phyloP scores from a whole-genome alignment of 2,329 filamentous ascomycete genomes.

The Venturia asperata region DNA sequence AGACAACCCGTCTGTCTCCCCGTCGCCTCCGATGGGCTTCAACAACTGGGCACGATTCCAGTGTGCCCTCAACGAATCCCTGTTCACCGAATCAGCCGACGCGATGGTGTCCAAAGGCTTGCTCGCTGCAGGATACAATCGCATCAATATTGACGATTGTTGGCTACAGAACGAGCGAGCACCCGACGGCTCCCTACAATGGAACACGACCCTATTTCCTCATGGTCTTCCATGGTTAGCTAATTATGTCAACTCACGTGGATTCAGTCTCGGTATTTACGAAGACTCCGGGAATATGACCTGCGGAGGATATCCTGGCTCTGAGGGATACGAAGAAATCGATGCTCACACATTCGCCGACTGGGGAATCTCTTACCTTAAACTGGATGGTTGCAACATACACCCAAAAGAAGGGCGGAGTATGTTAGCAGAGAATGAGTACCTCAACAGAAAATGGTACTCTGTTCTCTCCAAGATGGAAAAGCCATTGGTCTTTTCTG shows the following conservation, averaged over 20 bases:
- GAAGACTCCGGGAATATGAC: constrained; percentile 44
- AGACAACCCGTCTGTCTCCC: constrained; percentile 22
- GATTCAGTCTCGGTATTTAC: constrained; percentile 50
- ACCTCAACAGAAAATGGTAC: constrained; percentile 40
- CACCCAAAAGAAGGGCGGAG: constrained; percentile 39
- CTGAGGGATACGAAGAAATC: constrained; percentile 41
- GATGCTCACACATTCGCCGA: constrained; percentile 43
- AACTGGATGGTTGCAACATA: constrained; percentile 51
- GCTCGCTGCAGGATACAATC: constrained; percentile 43
- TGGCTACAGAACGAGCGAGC: constrained; percentile 40
- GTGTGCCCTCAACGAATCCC: constrained; percentile 43
- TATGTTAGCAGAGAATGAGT: constrained; percentile 46
- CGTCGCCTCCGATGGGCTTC: constrained; percentile 44
- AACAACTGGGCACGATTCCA: constrained; percentile 46
- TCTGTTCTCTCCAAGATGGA: constrained; percentile 42
- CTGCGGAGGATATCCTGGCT: constrained; percentile 43
- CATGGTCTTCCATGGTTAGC: background rate
- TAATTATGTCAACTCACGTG: constrained; percentile 37
- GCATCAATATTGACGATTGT: constrained; percentile 48
- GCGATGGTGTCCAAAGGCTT: constrained; percentile 40
- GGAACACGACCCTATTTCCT: constrained; percentile 28
- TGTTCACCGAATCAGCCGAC: constrained; percentile 43
- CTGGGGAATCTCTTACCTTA: constrained; percentile 45
- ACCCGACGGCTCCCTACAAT: constrained; percentile 37
- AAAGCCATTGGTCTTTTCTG: constrained; percentile 45